Percentiles rank a stretch among this genome's conserved stretches.
Conservation (phyloP, 148 eudicot genomes). For the Chenopodium album region DNA sequence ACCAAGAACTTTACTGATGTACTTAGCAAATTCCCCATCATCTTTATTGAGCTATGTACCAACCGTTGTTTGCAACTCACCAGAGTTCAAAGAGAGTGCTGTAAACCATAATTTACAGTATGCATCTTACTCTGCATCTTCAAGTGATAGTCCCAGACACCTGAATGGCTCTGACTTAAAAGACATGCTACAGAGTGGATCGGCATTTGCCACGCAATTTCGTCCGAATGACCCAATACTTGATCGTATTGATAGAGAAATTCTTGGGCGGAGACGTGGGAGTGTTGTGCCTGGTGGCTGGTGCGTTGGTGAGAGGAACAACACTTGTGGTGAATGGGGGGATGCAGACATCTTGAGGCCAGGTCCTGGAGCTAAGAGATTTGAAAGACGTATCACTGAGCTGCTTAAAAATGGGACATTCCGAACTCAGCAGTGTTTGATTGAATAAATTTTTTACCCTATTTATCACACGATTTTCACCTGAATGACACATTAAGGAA, state of each 20-base stretch:
- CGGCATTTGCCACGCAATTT: conserved; percentile 75
- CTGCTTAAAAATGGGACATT: conserved; percentile 52
- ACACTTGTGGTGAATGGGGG: conserved; percentile 72
- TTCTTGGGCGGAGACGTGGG: conserved; percentile 53
- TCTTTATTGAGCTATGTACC: conserved; percentile 69
- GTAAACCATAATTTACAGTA: conserved; percentile 68
- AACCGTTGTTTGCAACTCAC: conserved; percentile 79
- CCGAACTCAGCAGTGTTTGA: conserved; percentile 53
- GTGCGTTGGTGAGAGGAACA: conserved; percentile 69
- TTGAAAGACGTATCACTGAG: conserved; percentile 48
- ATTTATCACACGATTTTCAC: background rate
- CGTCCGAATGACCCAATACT: conserved; percentile 57
- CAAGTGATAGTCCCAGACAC: conserved; percentile 37
- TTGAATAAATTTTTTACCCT: conserved; percentile 31
- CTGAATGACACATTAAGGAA: background rate
- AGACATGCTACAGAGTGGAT: conserved; percentile 54
- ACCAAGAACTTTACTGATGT: conserved; percentile 84
- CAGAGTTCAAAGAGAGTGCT: conserved; percentile 52
- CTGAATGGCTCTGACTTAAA: conserved; percentile 53
- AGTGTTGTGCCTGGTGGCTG: conserved; percentile 87
- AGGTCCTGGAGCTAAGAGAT: conserved; percentile 73
- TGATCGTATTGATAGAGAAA: conserved; percentile 67
- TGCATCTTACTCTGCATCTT: conserved; percentile 39
- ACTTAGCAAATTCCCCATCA: conserved; percentile 72
- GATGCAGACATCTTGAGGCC: conserved; percentile 82